These are phyloP conservation scores for Macrocybe sp. DNA, from an alignment of 1,284 basidiomycete genomes.

Conservation along the genomic window DNA sequence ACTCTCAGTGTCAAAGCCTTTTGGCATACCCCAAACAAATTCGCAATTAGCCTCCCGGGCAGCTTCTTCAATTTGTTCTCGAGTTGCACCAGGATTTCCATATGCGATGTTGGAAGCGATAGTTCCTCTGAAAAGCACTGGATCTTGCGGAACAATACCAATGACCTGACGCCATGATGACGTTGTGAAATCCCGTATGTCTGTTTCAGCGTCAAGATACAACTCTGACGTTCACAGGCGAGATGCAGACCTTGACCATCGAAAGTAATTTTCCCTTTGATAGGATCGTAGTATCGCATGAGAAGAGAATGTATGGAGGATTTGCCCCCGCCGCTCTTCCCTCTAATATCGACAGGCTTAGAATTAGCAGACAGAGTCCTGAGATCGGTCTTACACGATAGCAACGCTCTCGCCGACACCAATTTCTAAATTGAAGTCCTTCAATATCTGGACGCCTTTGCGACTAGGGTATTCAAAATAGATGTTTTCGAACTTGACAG, in stretches of 20 bases:
- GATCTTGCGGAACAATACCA: constrained; percentile 84
- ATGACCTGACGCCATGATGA: constrained; percentile 85
- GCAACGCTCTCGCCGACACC: constrained; percentile 84
- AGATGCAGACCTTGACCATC: constrained; percentile 70
- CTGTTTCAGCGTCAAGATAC: constrained; percentile 21
- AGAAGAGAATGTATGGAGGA: constrained; percentile 88
- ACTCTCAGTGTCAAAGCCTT: constrained; percentile 48
- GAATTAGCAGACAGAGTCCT: not conserved
- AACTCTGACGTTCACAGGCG: not conserved
- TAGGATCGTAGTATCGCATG: constrained; percentile 91
- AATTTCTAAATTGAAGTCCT: constrained; percentile 75
- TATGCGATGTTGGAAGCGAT: constrained; percentile 94
- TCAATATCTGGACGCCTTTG: constrained; percentile 71
- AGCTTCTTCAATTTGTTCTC: constrained; percentile 83
- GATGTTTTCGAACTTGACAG: constrained; percentile 76
- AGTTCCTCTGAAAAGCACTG: constrained; percentile 79
- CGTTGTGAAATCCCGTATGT: constrained; percentile 81
- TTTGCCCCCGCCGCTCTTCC: constrained; percentile 87
- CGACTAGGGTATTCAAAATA: constrained; percentile 87
- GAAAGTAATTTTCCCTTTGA: constrained; percentile 75
- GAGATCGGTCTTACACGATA: constrained; percentile 66
- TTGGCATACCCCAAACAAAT: constrained; percentile 89
- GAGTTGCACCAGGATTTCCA: constrained; percentile 69
- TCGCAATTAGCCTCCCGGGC: constrained; percentile 93
- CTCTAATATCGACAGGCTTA: constrained; percentile 39